Base-by-base conservation (phyloP, 371 early-diverging fungal species). In the Blakeslea trispora region DNA sequence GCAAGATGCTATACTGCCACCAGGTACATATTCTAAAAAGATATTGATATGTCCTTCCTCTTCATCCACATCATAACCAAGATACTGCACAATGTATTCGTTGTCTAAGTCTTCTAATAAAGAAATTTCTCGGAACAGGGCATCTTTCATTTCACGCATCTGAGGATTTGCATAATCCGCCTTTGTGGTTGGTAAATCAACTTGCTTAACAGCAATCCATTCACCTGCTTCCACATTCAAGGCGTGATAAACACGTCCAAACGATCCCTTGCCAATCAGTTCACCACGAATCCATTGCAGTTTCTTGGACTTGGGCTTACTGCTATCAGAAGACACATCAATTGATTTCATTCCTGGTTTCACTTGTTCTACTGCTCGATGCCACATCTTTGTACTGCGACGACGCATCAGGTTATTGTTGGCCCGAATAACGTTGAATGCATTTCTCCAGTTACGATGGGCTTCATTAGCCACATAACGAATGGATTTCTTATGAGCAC, bases 201-300 rank as follows among this genome's bases (percentile, higher is more conserved):
- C 98, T 74, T 96, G 94, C 74, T 99, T 99, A 34, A 98, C 95
- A 0, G 99, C 99, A 84, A 99, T 94, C 54, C 96, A 81, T 56
- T 89, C 92, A 7, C 93, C 91, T 5, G 90, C 91, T 42, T 82
- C 83, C 14, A 88, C 75, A 68, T 95, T 92, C 69, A 93, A 82
- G 5, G 94, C 99, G 56, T 90, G 88, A 61, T 92, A 99, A 1
- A 99, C 99, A 55, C 86, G 82, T 8, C 98, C 99, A 84, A 97
- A 99, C 9, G 95, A 92, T 6, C 99, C 99, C 59, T 90, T 88
- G 5, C 99, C 99, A 65, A 99, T 96, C 53, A 93, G 75, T 31
- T 90, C 84, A 45, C 97, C 97, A 66, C 88, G 84, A 50, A 92
- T 88, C 93, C 94, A 97, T 59, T 74, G 76, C 52, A 75, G 55